phyloP scores from a whole-genome alignment of 2,329 filamentous ascomycete species.

The Zasmidium cellare region DNA sequence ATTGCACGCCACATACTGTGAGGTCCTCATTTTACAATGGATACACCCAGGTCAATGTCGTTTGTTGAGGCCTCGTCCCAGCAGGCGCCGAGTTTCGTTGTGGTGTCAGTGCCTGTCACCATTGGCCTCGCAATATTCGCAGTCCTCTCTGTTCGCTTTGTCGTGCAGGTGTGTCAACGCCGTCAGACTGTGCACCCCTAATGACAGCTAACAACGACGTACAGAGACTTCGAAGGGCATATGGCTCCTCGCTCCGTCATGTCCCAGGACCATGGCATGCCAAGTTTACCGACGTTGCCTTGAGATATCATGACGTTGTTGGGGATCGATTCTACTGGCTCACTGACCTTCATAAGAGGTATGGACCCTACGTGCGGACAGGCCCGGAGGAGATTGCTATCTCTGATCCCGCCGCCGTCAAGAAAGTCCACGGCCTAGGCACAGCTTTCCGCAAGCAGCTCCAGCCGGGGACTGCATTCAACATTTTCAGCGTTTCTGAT shows the following conservation, averaged over 20 bases:
- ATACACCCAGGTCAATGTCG: no score
- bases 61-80: no score
- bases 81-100: no score
- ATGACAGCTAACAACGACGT: no score
- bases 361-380: slow-evolving; percentile 29
- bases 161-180: no score
- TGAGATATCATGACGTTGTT: slow-evolving; percentile 37
- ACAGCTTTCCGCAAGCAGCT: slow-evolving; percentile 1
- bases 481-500: neutral
- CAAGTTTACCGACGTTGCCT: slow-evolving; percentile 21
- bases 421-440: slow-evolving; percentile 29
- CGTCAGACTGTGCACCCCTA: no score
- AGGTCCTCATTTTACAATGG: no score
- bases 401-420: slow-evolving; percentile 25
- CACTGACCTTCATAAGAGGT: slow-evolving; percentile 35
- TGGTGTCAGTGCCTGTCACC: no score
- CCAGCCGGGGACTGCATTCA: neutral
- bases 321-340: slow-evolving; percentile 42
- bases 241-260: slow-evolving; percentile 22
- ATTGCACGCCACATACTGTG: no score
- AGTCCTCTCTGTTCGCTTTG: no score
- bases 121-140: no score
- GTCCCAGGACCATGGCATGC: slow-evolving; percentile 31
- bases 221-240: neutral
- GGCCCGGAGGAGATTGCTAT: slow-evolving; percentile 29